These are phyloP conservation scores for Marasmius tenuissimus DNA, from an alignment of 1,284 basidiomycete genomes.

Conservation along the genomic window DNA sequence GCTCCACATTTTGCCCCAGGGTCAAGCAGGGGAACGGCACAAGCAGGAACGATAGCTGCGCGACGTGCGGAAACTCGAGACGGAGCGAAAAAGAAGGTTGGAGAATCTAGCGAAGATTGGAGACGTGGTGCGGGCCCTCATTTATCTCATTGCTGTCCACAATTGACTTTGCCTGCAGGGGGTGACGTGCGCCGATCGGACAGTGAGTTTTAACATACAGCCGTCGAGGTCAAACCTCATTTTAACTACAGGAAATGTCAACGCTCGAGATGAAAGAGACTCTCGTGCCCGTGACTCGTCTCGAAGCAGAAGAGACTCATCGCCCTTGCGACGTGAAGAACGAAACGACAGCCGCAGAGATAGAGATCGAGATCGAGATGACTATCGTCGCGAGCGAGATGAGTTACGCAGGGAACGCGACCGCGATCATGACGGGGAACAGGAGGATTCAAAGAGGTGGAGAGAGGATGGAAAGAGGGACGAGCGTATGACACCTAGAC, in stretches of 20 bases:
- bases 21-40: slow-evolving; percentile 40
- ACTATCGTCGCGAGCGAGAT: slow-evolving; percentile 36
- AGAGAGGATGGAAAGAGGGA: slow-evolving; percentile 79
- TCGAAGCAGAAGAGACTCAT: slow-evolving; percentile 56
- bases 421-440: slow-evolving; percentile 46
- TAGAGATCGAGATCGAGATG: slow-evolving; percentile 32
- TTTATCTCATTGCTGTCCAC: slow-evolving; percentile 7
- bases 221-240: too few relatives aligned
- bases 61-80: slow-evolving; percentile 61
- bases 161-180: slow-evolving; percentile 30
- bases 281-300: slow-evolving; percentile 6
- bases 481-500: slow-evolving; percentile 62
- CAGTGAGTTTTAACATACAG: slow-evolving; percentile 39
- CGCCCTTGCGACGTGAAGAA: slow-evolving; percentile 41
- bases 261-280: neutral
- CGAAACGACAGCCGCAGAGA: slow-evolving; percentile 23
- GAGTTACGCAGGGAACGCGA: slow-evolving; percentile 38
- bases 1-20: slow-evolving; percentile 58
- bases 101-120: slow-evolving; percentile 78
- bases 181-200: slow-evolving; percentile 49
- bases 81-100: slow-evolving; percentile 62
- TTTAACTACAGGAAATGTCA: neutral
- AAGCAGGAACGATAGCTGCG: slow-evolving; percentile 39
- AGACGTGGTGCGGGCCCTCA: slow-evolving; percentile 57
- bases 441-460: slow-evolving; percentile 52